A percentile compares a stretch with the other conserved stretches of the same genome.
phyloP scores from a whole-genome alignment of 1,139 yeast genomes.

The Arxiozyma bovina region DNA sequence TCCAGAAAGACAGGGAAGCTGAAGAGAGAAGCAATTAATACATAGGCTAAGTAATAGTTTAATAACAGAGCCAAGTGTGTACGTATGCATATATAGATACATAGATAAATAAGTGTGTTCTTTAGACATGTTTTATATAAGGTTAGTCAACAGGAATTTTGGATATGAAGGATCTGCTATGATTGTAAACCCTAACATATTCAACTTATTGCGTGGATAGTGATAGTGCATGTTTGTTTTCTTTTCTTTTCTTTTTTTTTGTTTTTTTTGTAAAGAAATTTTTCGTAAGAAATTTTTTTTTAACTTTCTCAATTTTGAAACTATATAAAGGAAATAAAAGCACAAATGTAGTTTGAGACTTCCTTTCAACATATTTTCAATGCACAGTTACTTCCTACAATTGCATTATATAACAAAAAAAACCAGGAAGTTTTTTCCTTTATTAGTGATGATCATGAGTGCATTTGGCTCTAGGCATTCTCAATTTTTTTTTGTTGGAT shows the following conservation, averaged over 20 bases:
- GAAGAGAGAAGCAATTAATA: background rate
- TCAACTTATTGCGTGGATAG: background rate
- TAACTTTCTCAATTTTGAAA: background rate
- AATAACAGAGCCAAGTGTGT: background rate
- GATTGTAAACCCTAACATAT: background rate
- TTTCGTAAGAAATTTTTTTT: no score
- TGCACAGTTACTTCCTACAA: background rate
- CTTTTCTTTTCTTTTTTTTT: no score
- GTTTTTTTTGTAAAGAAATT: background rate
- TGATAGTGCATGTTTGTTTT: background rate
- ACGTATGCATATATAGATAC: no score
- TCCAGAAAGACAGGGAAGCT: constrained; percentile 42
- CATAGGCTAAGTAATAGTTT: no score
- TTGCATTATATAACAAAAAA: constrained; percentile 4
- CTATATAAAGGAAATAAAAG: background rate
- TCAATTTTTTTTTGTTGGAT: constrained; percentile 15
- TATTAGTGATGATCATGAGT: constrained; percentile 63
- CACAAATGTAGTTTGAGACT: background rate
- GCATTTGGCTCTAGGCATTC: constrained; percentile 81
- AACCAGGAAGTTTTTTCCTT: constrained; percentile 28
- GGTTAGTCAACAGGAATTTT: no score
- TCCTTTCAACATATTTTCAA: background rate
- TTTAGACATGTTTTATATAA: no score
- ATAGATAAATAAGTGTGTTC: no score
- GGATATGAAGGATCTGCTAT: no score